Base-by-base conservation (phyloP, 1,284 basidiomycete genomes). In the Ustilago tritici region DNA sequence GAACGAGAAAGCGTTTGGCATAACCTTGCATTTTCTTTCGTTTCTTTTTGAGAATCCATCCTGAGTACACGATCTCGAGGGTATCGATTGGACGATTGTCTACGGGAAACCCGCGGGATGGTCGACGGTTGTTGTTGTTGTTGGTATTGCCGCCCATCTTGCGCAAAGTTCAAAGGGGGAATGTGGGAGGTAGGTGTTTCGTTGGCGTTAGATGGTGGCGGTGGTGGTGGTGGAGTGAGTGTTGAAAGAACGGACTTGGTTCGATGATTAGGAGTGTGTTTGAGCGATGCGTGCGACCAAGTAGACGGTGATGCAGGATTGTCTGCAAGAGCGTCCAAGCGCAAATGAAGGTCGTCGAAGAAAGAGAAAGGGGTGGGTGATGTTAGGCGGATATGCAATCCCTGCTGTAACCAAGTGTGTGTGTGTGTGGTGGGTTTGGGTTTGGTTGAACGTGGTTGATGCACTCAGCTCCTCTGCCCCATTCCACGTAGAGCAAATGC, bases 21-120 rank as follows among this genome's bases (percentile, higher is more conserved):
- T 86, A 86, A 17, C 84, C 84, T 56, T 85, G 84, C 80, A 85
- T 85, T 70, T 84, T 85, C 76, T 85, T 85, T 57, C 84, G 77
- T 79, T 85, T 85, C 79, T 85, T 85, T 63, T 85, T 85, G 54
- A 85, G 73, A 28, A 85, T 84, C 83, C 83, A 85, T 66, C 84
- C 84, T 9, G 80, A 78, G 47, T 77, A 75, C 36, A 85, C 65
- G 38, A 84, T 68, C 15, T 80, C 72, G 28, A 81, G 74, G 36
- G 78, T 69, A 23, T 76, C 64, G 50, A 82, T 76, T 49, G 61
- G 66, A 40, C 67, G 68, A 17, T 68, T 73, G 52, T 61, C 61
- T 14, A 70, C 64, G 50, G 62, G 62, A 52, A 67, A 65, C 54
- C 72, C 65, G 43, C 72, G 71, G 36, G 65, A 67, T 8, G 53